phyloP scores from a whole-genome alignment of 371 early-diverging fungal genomes.

The Phascolomyces articulosus region DNA sequence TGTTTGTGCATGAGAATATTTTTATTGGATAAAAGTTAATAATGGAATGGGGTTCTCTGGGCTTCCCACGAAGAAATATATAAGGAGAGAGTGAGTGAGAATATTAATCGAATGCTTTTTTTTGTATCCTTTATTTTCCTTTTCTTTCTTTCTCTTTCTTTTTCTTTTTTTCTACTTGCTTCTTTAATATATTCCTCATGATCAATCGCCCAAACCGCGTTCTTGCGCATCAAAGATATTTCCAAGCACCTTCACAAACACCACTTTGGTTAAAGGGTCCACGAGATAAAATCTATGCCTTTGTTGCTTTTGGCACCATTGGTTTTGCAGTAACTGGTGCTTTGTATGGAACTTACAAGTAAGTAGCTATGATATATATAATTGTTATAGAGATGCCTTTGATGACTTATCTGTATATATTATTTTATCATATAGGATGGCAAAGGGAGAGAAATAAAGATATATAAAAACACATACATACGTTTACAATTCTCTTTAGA shows the following conservation, averaged over 20 bases:
- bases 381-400: no score
- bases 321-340: slow-evolving; percentile 37
- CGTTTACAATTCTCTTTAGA: no score
- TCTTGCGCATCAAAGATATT: slow-evolving; percentile 32
- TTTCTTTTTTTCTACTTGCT: slow-evolving; percentile 16
- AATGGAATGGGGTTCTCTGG: no score
- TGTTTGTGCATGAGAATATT: no score
- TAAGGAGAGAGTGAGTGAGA: no score
- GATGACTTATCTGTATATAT: not conserved
- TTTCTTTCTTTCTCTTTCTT: slow-evolving; percentile 16
- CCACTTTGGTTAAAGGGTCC: slow-evolving; percentile 42
- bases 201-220: slow-evolving; percentile 43
- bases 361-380: slow-evolving; percentile 1
- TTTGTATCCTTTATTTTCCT: slow-evolving; percentile 7
- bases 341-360: slow-evolving; percentile 32
- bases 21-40: not conserved
- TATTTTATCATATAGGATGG: slow-evolving; percentile 7
- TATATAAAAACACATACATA: not conserved
- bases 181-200: slow-evolving; percentile 18
- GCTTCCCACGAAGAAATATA: no score
- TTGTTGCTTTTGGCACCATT: slow-evolving; percentile 33
- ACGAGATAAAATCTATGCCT: slow-evolving; percentile 27
- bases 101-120: no score
- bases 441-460: slow-evolving; percentile 16
- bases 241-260: slow-evolving; percentile 35